Conservation (phyloP, 1,284 basidiomycete genomes). For the Blastosporella zonata region DNA sequence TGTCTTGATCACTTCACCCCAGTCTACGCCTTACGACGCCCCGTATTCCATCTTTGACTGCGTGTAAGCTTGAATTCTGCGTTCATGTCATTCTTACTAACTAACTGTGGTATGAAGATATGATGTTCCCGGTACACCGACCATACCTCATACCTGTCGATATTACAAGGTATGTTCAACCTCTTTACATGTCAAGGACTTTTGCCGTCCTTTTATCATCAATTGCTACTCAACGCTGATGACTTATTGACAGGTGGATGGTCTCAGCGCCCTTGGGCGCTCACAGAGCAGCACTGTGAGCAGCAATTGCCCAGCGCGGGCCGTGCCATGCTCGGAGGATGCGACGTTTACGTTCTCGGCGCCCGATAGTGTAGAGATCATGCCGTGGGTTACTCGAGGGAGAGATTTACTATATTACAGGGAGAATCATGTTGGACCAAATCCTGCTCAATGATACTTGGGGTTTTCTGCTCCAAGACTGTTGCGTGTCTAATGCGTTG, state of each 20-base stretch:
- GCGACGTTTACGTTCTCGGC: constrained; percentile 19
- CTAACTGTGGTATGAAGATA: constrained; percentile 10
- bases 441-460: not conserved
- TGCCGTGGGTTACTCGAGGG: constrained; percentile 20
- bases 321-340: constrained; percentile 17
- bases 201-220: not conserved
- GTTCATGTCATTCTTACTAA: not conserved
- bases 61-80: constrained; percentile 19
- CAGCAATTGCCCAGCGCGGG: constrained; percentile 17
- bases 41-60: constrained; percentile 27
- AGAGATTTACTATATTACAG: constrained; percentile 18
- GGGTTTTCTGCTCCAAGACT: not conserved
- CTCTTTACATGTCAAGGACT: not conserved
- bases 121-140: constrained; percentile 8
- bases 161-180: constrained; percentile 22
- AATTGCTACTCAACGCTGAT: no score
- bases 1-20: constrained; percentile 13
- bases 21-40: constrained; percentile 19
- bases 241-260: constrained; percentile 17
- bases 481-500: no score
- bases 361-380: constrained; percentile 18
- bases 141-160: constrained; percentile 16
- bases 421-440: constrained; percentile 14
- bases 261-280: constrained; percentile 15
- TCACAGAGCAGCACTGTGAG: constrained; percentile 10